phyloP scores from a whole-genome alignment of 306 rosid species.

The Cicer pinnatifidum region DNA sequence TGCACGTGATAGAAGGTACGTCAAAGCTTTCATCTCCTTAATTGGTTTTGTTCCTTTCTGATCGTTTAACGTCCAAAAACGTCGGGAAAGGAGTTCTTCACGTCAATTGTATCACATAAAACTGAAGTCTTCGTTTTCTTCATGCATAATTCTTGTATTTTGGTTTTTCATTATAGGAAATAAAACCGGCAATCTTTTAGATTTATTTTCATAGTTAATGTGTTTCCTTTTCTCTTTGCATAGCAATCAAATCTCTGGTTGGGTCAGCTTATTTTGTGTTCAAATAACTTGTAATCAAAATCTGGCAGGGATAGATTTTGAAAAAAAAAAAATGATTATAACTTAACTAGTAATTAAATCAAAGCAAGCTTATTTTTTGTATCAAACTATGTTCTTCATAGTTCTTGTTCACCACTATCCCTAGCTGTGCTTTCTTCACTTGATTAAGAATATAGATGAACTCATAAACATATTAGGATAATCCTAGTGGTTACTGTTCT shows the following conservation, averaged over 20 bases:
- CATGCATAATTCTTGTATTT: not conserved
- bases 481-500: constrained; percentile 8
- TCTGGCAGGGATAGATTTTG: constrained; percentile 20
- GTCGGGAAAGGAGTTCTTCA: constrained; percentile 31
- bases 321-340: not conserved
- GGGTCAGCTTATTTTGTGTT: constrained; percentile 16
- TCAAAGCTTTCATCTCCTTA: constrained; percentile 15
- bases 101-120: constrained; percentile 20
- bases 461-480: constrained; percentile 28
- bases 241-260: constrained; percentile 15
- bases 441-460: constrained; percentile 40
- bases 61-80: constrained; percentile 31
- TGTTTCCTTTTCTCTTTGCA: not conserved
- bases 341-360: constrained; percentile 13
- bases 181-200: not conserved
- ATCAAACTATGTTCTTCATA: constrained; percentile 23
- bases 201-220: not conserved
- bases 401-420: constrained; percentile 27
- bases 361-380: constrained; percentile 13
- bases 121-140: constrained; percentile 16
- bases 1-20: constrained; percentile 81
- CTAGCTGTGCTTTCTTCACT: constrained; percentile 21
- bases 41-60: constrained; percentile 26
- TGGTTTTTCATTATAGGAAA: constrained; percentile 26
- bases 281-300: constrained; percentile 12